Percentiles rank a stretch among this genome's conserved stretches.
Conservation (phyloP, 495 filamentous ascomycete species). For the Penicillium angulare region DNA sequence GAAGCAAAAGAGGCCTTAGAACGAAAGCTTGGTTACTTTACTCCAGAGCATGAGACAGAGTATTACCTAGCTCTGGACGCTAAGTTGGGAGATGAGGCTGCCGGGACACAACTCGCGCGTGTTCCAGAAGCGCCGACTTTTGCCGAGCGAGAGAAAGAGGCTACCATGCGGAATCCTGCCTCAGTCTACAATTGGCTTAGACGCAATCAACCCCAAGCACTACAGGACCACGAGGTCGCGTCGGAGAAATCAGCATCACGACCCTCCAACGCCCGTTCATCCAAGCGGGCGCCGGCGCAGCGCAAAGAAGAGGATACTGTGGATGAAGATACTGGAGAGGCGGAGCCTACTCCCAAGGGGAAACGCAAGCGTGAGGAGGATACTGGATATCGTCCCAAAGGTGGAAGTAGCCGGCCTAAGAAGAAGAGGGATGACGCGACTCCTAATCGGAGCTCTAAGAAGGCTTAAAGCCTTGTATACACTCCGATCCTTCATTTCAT, state of each 20-base stretch:
- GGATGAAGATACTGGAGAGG: constrained; percentile 53
- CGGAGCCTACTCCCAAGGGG: constrained; percentile 40
- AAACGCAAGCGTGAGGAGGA: constrained; percentile 68
- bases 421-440: constrained; percentile 62
- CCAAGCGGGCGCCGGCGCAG: constrained; percentile 38
- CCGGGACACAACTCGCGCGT: constrained; percentile 31
- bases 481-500: not conserved
- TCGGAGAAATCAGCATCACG: constrained; percentile 58
- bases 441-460: constrained; percentile 36
- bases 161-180: constrained; percentile 71
- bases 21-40: constrained; percentile 57
- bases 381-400: constrained; percentile 67
- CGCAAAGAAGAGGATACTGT: constrained; percentile 51
- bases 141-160: constrained; percentile 55
- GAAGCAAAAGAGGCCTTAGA: constrained; percentile 18
- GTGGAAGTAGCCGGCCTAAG: constrained; percentile 56
- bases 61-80: constrained; percentile 71
- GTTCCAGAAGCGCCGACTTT: constrained; percentile 39
- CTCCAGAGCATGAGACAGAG: constrained; percentile 76
- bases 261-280: constrained; percentile 38
- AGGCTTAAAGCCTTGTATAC: constrained; percentile 14
- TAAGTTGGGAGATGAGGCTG: constrained; percentile 53
- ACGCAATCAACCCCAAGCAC: constrained; percentile 74
- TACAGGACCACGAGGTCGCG: constrained; percentile 71
- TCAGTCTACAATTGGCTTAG: constrained; percentile 91